Evolutionary conservation across 306 rosid species (phyloP).

Genomic region (Casuarina equisetifolia): DNA sequence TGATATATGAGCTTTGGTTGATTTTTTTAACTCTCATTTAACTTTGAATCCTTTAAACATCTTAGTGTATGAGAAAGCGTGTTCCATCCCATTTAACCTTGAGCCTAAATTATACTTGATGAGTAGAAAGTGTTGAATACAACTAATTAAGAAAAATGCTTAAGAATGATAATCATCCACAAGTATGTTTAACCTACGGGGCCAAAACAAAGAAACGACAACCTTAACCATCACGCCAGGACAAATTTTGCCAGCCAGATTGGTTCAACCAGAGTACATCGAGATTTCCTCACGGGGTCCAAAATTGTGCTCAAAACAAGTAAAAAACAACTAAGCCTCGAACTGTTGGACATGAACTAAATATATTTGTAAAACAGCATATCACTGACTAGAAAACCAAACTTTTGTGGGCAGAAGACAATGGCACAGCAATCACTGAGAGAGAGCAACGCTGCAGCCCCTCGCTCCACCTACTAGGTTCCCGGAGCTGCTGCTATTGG

Average conservation of each 20-base stretch:
- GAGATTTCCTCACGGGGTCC: not conserved
- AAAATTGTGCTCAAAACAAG: not conserved
- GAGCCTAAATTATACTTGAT: too few relatives aligned
- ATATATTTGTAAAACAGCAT: not conserved
- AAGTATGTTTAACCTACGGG: not conserved
- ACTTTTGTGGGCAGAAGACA: not conserved
- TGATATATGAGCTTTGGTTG: too few relatives aligned
- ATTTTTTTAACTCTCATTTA: too few relatives aligned
- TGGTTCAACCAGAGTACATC: not conserved
- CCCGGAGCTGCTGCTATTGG: slow-evolving; percentile 44
- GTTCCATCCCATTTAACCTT: too few relatives aligned
- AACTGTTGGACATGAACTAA: not conserved
- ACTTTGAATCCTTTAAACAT: too few relatives aligned
- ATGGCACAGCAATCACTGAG: not conserved
- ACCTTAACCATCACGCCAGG: not conserved
- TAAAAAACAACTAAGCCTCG: not conserved
- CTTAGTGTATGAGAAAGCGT: too few relatives aligned
- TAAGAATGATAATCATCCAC: slow-evolving; percentile 1
- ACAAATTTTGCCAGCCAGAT: not conserved
- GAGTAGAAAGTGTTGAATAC: too few relatives aligned
- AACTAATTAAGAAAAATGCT: slow-evolving; percentile 4
- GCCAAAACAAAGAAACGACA: not conserved
- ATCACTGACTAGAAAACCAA: not conserved
- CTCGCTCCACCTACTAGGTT: slow-evolving; percentile 38
- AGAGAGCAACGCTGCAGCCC: slow-evolving; percentile 57